Base-by-base conservation (phyloP, 2,329 filamentous ascomycete genomes). In the Calonectria honghensis region DNA sequence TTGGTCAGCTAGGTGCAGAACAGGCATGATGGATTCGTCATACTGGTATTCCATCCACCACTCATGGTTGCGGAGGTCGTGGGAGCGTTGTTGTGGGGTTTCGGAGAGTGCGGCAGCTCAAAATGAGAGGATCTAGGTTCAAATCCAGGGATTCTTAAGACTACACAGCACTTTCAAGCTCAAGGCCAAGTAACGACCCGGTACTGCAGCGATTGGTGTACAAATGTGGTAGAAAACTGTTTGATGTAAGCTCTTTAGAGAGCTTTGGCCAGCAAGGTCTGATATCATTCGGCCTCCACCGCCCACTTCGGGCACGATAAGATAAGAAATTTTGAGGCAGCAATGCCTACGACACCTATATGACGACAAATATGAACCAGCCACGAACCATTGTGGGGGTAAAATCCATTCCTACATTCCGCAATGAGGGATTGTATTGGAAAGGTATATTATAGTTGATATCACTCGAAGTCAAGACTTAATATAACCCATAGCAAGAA, bases 21-120 rank as follows among this genome's bases (percentile, higher is more conserved):
- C 7, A 11, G 2, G 16, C 27, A 41, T 6, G 32, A 24, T 29
- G 20, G 50, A 68, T 29, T 68, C 45, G 39, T 67, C 90, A 84
- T 84, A 93, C 92, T 98, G 50, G 96, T 98, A 86, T 97, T 98
- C 96, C 96, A 98, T 77, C 96, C 96, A 80, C 93, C 94, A 86
- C 94, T 94, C 92, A 93, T 93, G 67, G 67, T 81, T 73, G 75
- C 76, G 54, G 70, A 68, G 51, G 59, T 39, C 51, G 59, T 50
- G 39, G 68, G 45, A 59, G 68, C 52, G 37, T 13, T 51, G 57
- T 13, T 54, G 63, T 39, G 48, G 14, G 32, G 32, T 59, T 18
- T 50, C 45, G 39, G 45, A 41, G 24, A 50, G 24, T 13, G 41
- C 64, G 27, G 41, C 27, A 68, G 29, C 57, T 51, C 14, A 35